Conservation (phyloP, 139 green algal genomes). For the Monoraphidium neglectum region DNA sequence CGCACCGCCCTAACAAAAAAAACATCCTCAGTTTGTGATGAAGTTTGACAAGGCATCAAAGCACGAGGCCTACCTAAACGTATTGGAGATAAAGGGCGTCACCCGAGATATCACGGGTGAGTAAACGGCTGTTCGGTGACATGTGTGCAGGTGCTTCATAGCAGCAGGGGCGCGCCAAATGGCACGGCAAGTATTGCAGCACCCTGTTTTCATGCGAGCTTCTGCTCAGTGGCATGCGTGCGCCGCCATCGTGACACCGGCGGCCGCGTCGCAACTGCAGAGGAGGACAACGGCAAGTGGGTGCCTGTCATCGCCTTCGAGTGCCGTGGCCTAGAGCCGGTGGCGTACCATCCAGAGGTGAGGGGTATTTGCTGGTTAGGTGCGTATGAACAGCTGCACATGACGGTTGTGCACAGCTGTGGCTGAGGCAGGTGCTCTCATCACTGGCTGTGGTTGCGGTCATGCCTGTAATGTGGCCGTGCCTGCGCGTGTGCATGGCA, state of each 20-base stretch:
- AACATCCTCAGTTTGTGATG: slow-evolving; percentile 47
- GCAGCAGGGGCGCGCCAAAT: no score
- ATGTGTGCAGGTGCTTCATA: slow-evolving; percentile 7
- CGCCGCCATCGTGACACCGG: not conserved
- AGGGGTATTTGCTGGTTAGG: not conserved
- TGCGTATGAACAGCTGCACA: not conserved
- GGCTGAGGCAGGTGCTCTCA: no score
- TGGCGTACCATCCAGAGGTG: slow-evolving; percentile 59
- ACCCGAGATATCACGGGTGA: slow-evolving; percentile 42
- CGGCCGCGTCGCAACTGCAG: slow-evolving; percentile 13
- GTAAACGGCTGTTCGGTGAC: not conserved
- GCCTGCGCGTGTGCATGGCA: not conserved
- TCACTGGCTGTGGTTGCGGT: not conserved
- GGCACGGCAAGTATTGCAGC: no score
- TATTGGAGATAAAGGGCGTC: slow-evolving; percentile 67
- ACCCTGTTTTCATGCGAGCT: no score
- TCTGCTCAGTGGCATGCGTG: not conserved
- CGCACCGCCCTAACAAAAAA: no score
- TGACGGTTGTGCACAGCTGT: not conserved
- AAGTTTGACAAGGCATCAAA: slow-evolving; percentile 58
- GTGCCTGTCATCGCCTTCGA: slow-evolving; percentile 82
- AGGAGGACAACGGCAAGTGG: slow-evolving; percentile 62
- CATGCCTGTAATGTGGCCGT: not conserved
- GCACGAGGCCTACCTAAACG: slow-evolving; percentile 55
- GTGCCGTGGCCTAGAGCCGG: slow-evolving; percentile 77